A percentile compares a stretch with the other conserved stretches of the same genome.
Evolutionary conservation across 306 rosid species (phyloP).

Genomic region (Castanea sativa): DNA sequence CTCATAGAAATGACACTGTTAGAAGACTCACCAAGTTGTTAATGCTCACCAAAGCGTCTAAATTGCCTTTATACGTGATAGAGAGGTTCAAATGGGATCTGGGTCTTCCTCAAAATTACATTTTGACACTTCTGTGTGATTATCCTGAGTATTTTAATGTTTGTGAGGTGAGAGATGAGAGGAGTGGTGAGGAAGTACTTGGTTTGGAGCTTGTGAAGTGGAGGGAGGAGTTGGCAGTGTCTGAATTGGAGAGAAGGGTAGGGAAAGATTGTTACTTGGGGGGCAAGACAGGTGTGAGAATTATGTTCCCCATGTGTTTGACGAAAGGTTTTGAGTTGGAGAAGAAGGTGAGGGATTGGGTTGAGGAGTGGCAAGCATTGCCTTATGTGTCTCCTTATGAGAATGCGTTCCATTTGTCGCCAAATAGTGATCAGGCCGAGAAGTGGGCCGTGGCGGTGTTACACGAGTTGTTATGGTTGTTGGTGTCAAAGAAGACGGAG

Average conservation of each 20-base stretch:
- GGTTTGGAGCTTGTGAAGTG: slow-evolving; percentile 71
- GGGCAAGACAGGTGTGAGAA: slow-evolving; percentile 33
- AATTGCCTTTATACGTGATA: slow-evolving; percentile 63
- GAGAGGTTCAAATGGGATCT: slow-evolving; percentile 80
- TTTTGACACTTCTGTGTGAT: slow-evolving; percentile 52
- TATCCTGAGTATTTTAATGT: slow-evolving; percentile 78
- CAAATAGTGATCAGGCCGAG: slow-evolving; percentile 68
- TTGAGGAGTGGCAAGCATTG: slow-evolving; percentile 73
- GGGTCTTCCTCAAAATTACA: slow-evolving; percentile 71
- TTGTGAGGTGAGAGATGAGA: slow-evolving; percentile 46
- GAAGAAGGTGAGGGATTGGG: slow-evolving; percentile 71
- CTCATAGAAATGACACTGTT: slow-evolving; percentile 44
- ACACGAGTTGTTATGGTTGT: slow-evolving; percentile 75
- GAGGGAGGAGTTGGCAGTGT: slow-evolving; percentile 61
- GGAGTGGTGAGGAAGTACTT: slow-evolving; percentile 55
- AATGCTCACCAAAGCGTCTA: slow-evolving; percentile 63
- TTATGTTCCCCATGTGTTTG: slow-evolving; percentile 61
- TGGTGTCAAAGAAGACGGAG: slow-evolving; percentile 78
- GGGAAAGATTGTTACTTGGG: slow-evolving; percentile 16
- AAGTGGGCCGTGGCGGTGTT: slow-evolving; percentile 81
- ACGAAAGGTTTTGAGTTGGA: slow-evolving; percentile 72
- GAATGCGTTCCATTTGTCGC: slow-evolving; percentile 64
- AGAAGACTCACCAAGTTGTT: slow-evolving; percentile 62
- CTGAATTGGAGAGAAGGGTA: slow-evolving; percentile 68
- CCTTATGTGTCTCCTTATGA: slow-evolving; percentile 86